phyloP scores from a whole-genome alignment of 116 monocot species.

The Papilionanthe hybrid region DNA sequence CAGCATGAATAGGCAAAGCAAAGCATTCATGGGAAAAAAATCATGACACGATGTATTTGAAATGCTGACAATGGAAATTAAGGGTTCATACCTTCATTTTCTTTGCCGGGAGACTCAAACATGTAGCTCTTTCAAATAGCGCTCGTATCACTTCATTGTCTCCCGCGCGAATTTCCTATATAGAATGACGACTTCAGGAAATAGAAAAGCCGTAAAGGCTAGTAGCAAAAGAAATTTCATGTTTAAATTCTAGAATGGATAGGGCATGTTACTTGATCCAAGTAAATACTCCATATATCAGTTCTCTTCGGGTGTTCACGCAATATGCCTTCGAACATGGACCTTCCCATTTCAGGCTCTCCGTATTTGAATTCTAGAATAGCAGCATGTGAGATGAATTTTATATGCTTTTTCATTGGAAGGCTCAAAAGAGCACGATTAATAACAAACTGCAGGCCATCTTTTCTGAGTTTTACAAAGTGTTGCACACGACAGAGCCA shows the following conservation, averaged over 20 bases:
- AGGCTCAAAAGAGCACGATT: slow-evolving; percentile 72
- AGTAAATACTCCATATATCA: slow-evolving; percentile 85
- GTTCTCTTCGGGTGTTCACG: slow-evolving; percentile 85
- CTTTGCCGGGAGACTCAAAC: slow-evolving; percentile 64
- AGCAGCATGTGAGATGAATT: slow-evolving; percentile 73
- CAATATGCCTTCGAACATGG: slow-evolving; percentile 67
- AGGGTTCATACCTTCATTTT: slow-evolving; percentile 70
- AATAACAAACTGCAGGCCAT: slow-evolving; percentile 49
- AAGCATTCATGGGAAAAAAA: no score
- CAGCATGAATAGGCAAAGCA: no score
- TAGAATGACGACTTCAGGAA: background rate
- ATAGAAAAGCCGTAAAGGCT: background rate
- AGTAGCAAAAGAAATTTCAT: background rate
- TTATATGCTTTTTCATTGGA: slow-evolving; percentile 70
- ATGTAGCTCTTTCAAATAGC: slow-evolving; percentile 87
- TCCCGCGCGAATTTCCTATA: slow-evolving; percentile 72
- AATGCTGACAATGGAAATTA: background rate
- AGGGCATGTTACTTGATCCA: slow-evolving; percentile 66
- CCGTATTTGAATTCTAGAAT: slow-evolving; percentile 76
- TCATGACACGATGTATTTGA: background rate
- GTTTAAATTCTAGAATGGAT: background rate
- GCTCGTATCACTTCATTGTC: slow-evolving; percentile 60
- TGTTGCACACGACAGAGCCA: slow-evolving; percentile 59
- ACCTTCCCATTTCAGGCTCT: slow-evolving; percentile 58
- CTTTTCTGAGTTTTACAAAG: slow-evolving; percentile 43